Base-by-base conservation (phyloP, 192 early-diverging fungal species). In the Chytriomyces hyalinus region DNA sequence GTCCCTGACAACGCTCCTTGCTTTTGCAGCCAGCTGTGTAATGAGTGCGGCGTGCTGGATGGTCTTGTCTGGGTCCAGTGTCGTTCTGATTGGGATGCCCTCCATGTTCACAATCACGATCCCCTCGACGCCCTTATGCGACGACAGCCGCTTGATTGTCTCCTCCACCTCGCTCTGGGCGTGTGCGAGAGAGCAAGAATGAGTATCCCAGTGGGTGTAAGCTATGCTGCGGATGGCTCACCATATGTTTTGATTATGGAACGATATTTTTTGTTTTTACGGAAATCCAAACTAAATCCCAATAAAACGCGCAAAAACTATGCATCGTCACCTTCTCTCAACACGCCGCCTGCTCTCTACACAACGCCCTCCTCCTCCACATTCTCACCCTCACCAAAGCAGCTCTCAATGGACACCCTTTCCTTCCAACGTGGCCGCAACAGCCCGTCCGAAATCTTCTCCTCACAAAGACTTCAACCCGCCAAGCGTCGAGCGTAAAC, bases 41-140 rank as follows among this genome's bases (percentile, higher is more conserved):
- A 97, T 92, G 20, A 96, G 86, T 22, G 91, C 92, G 8, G 93
- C 92, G 66, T 98, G 93, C 75, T 93, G 84, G 65, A 94, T 92
- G 47, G 91, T 91, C 61, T 93, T 86, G 15, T 92, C 89, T 7
- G 89, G 83, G 64, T 96, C 94, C 6, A 96, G 80, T 3, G 95
- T 97, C 1, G 97, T 94, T 8, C 93, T 86, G 78, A 98, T 97
- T 49, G 94, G 91, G 70, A 93, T 90, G 8, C 97, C 97, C 44
- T 96, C 94, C 66, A 92, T 90, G 77, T 97, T 97, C 43, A 97
- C 86, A 63, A 97, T 94, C 6, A 97, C 93, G 67, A 98, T 75
- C 11, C 73, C 73, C 49, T 97, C 91, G 24, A 98, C 96, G 77
- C 95, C 93, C 87, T 95, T 95, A 79, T 95, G 93, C 6, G 90